Base-by-base conservation (phyloP, 2,329 filamentous ascomycete species). In the Pseudogymnoascus sp. region DNA sequence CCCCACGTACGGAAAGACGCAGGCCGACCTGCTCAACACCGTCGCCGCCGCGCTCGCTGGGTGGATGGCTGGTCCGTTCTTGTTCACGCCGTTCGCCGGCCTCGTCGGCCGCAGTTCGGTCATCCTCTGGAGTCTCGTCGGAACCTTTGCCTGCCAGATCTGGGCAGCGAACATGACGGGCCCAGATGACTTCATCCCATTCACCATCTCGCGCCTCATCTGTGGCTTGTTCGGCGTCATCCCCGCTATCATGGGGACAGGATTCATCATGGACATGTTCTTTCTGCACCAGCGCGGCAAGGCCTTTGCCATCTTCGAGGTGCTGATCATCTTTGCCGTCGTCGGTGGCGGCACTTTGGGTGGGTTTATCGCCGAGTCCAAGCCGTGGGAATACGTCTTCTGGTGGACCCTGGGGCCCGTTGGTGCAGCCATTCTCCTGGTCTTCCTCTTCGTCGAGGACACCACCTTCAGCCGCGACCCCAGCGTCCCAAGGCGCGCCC, bases 201-300 rank as follows among this genome's bases (percentile, higher is more conserved):
- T 70, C 39, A 67, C 73, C 19, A 70, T 74, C 0, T 75, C 74
- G 2, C 71, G 74, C 6, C 68, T 73, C 11, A 72, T 76, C 60
- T 66, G 70, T 1, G 75, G 75, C 28, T 70, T 76, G 66, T 75
- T 75, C 61, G 75, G 77, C 30, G 71, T 71, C 11, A 67, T 75
- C 12, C 69, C 75, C 39, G 69, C 72, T 55, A 67, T 76, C 41
- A 67, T 78, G 60, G 75, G 75, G 7, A 69, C 73, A 28, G 66
- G 74, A 35, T 72, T 72, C 28, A 73, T 78, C 33, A 73, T 74
- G 25, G 75, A 77, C 58, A 61, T 76, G 60, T 77, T 76, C 67
- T 78, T 76, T 64, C 67, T 77, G 35, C 75, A 77, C 60, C 73
- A 77, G 63, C 73, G 75, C 9, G 75, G 75, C 5, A 69, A 72